phyloP scores from a whole-genome alignment of 768 basidiomycete genomes.

The Holtermanniella nyarrowii region DNA sequence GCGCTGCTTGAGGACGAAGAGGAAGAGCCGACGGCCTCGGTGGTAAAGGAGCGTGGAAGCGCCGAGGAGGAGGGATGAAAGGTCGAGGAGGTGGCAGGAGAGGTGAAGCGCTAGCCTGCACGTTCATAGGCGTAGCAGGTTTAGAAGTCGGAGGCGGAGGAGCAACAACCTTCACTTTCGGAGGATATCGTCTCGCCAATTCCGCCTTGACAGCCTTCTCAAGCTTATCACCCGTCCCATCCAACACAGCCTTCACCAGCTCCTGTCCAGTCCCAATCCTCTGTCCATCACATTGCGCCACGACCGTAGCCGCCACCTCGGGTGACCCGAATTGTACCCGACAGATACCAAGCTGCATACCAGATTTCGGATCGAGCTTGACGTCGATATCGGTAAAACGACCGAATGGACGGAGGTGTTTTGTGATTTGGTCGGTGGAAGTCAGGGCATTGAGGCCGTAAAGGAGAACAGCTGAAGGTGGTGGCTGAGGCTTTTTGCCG shows the following conservation, averaged over 20 bases:
- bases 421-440: constrained; percentile 54
- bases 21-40: neutral
- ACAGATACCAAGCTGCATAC: constrained; percentile 70
- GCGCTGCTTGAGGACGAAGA: neutral
- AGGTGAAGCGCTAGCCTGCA: too few relatives aligned
- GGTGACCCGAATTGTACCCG: constrained; percentile 56
- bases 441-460: constrained; percentile 62
- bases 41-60: neutral
- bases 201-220: constrained; percentile 57
- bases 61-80: neutral
- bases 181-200: constrained; percentile 46
- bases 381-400: constrained; percentile 57
- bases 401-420: constrained; percentile 58
- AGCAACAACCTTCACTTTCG: constrained; percentile 11
- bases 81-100: neutral
- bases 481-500: constrained; percentile 60
- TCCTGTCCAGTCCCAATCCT: constrained; percentile 48
- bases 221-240: constrained; percentile 59
- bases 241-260: constrained; percentile 62
- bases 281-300: constrained; percentile 58
- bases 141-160: constrained; percentile 5
- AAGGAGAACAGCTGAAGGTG: constrained; percentile 53
- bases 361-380: constrained; percentile 69
- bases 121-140: neutral
- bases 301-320: constrained; percentile 59